Evolutionary conservation across 2,329 filamentous ascomycete species (phyloP).

Genomic region (Cladosporium sphaerospermum): DNA sequence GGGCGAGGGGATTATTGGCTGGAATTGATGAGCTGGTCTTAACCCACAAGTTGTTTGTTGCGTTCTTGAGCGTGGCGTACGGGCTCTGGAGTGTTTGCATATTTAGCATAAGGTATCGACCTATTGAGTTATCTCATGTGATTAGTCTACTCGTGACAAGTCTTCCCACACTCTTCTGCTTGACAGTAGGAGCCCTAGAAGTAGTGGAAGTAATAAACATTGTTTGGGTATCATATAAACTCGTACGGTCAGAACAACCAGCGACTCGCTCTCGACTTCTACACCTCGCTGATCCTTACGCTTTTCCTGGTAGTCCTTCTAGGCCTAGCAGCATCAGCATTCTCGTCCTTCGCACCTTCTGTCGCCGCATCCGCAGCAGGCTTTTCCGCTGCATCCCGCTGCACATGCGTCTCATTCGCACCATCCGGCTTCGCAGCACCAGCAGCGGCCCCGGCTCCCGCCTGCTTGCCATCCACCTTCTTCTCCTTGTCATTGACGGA

Average conservation of each 20-base stretch:
- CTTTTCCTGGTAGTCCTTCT: constrained; percentile 26
- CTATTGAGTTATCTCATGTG: too few relatives aligned
- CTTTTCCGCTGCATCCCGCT: neutral
- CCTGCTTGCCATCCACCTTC: constrained; percentile 7
- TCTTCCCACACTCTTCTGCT: too few relatives aligned
- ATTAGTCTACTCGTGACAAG: too few relatives aligned
- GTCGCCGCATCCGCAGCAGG: neutral
- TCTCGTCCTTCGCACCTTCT: constrained; percentile 3
- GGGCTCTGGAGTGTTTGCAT: too few relatives aligned
- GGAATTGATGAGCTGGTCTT: constrained; percentile 18
- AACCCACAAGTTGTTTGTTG: too few relatives aligned
- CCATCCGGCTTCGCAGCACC: neutral
- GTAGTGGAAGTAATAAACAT: too few relatives aligned
- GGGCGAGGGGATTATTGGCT: constrained; percentile 24
- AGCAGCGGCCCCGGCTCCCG: neutral
- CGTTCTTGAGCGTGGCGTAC: neutral
- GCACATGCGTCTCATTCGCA: neutral
- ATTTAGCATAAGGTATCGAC: too few relatives aligned
- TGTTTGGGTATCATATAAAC: too few relatives aligned
- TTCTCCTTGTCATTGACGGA: constrained; percentile 7
- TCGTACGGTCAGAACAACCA: too few relatives aligned
- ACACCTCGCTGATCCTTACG: constrained; percentile 28
- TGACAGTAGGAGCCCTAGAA: too few relatives aligned
- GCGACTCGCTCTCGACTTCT: neutral
- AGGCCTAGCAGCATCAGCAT: constrained; percentile 16